Percentiles rank a stretch among this genome's conserved stretches.
These are phyloP conservation scores for Pulveroboletus ravenelii DNA, from an alignment of 768 basidiomycete species.

Conservation along the genomic window DNA sequence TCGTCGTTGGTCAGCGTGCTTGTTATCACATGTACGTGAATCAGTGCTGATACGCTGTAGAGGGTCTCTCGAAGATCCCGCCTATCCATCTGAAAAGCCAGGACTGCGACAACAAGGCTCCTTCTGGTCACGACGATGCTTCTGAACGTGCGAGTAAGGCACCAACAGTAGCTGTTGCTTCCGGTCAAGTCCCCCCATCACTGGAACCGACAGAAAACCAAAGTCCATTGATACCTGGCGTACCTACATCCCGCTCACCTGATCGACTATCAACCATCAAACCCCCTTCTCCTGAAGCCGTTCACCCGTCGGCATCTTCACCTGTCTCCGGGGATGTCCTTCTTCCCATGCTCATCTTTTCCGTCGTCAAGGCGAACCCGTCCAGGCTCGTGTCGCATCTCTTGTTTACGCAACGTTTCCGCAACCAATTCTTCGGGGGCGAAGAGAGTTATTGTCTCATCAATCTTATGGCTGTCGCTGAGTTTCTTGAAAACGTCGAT, in stretches of 20 bases:
- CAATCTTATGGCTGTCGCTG: conserved; percentile 91
- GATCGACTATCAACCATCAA: neutral
- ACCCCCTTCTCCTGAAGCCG: conserved; percentile 10
- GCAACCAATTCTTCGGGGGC: conserved; percentile 35
- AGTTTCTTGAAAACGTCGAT: conserved; percentile 95
- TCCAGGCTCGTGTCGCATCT: conserved; percentile 61
- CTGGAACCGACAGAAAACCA: neutral
- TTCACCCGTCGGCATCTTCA: conserved; percentile 29
- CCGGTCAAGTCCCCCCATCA: conserved; percentile 1
- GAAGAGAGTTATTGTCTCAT: conserved; percentile 92
- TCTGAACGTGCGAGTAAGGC: neutral
- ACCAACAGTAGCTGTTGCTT: conserved; percentile 4
- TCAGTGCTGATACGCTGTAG: conserved; percentile 32
- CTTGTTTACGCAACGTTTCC: conserved; percentile 32
- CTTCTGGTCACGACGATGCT: neutral
- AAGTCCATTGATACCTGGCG: conserved; percentile 7
- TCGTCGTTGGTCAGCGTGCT: conserved; percentile 63
- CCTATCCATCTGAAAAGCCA: conserved; percentile 72
- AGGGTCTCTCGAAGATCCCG: conserved; percentile 70
- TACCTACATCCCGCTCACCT: neutral
- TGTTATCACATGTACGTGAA: neutral
- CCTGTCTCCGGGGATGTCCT: conserved; percentile 84
- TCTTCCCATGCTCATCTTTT: conserved; percentile 88
- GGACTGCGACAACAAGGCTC: conserved; percentile 21
- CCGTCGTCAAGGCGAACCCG: conserved; percentile 92